phyloP scores from a whole-genome alignment of 2,329 filamentous ascomycete genomes.

The Cladosporium sp. region DNA sequence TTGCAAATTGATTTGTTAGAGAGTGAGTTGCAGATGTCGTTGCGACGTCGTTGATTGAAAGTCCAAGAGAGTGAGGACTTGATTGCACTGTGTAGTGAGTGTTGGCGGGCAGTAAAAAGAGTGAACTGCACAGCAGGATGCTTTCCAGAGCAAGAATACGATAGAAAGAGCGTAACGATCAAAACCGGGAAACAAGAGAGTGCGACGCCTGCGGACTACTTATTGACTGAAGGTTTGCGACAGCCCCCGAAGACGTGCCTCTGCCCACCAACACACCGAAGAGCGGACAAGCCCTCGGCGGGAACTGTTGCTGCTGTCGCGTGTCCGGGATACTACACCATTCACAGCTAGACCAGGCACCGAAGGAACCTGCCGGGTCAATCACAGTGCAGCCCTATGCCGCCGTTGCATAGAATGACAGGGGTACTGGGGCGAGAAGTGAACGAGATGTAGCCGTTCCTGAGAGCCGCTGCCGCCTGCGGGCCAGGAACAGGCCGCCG shows the following conservation, averaged over 20 bases:
- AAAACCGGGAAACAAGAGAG: slow-evolving; percentile 16
- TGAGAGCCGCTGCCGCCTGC: slow-evolving; percentile 2
- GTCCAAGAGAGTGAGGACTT: slow-evolving; percentile 24
- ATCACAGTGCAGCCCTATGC: slow-evolving; percentile 21
- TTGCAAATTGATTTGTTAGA: not conserved
- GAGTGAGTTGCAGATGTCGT: slow-evolving; percentile 9
- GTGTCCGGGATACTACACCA: slow-evolving; percentile 4
- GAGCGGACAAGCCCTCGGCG: slow-evolving; percentile 10
- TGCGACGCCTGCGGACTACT: slow-evolving; percentile 16
- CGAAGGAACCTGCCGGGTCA: slow-evolving; percentile 14
- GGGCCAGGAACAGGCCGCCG: slow-evolving; percentile 14
- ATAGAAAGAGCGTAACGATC: slow-evolving; percentile 23
- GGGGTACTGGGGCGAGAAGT: slow-evolving; percentile 3
- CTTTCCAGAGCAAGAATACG: slow-evolving; percentile 27
- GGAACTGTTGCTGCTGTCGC: slow-evolving; percentile 15
- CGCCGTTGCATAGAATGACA: slow-evolving; percentile 9
- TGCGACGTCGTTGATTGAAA: slow-evolving; percentile 5
- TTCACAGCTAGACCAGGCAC: slow-evolving; percentile 9
- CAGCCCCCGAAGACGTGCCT: slow-evolving; percentile 2
- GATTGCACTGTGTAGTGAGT: slow-evolving; percentile 22
- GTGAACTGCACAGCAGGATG: slow-evolving; percentile 34
- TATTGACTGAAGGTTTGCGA: slow-evolving; percentile 11
- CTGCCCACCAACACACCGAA: slow-evolving; percentile 9
- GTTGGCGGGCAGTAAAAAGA: slow-evolving; percentile 26
- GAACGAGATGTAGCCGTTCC: slow-evolving; percentile 13